These are phyloP conservation scores for Adansonia gregorii DNA, from an alignment of 441 rosid genomes.

Conservation along the genomic window DNA sequence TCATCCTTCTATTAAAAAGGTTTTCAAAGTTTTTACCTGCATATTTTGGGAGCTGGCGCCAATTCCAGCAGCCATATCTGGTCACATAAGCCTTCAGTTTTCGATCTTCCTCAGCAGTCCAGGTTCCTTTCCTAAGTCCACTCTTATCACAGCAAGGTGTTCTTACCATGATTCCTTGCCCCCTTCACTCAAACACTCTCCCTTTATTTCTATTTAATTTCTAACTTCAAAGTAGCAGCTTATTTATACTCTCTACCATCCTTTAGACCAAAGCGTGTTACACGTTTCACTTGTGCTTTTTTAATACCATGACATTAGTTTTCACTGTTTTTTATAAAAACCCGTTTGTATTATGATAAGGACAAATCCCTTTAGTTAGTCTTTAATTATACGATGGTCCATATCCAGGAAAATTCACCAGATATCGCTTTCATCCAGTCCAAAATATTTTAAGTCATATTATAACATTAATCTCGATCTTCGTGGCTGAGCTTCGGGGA, in stretches of 20 bases:
- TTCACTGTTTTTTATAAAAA: too few species aligned
- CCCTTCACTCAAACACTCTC: too few species aligned
- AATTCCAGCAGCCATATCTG: slow-evolving; percentile 61
- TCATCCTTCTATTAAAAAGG: too few species aligned
- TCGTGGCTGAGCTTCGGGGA: not conserved
- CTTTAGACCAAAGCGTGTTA: slow-evolving; percentile 34
- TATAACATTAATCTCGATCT: not conserved
- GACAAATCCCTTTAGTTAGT: not conserved
- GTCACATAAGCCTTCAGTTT: slow-evolving; percentile 53
- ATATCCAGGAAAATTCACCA: slow-evolving; percentile 31
- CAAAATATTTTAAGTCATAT: too few species aligned
- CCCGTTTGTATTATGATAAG: not conserved
- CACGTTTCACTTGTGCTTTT: slow-evolving; percentile 1
- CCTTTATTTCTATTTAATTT: not conserved
- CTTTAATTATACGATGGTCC: not conserved
- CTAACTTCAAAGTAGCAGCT: slow-evolving; percentile 2
- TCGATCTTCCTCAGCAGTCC: slow-evolving; percentile 68
- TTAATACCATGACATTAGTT: not conserved
- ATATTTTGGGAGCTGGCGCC: slow-evolving; percentile 67
- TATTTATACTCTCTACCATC: slow-evolving; percentile 12
- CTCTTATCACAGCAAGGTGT: slow-evolving; percentile 50
- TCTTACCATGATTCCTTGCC: slow-evolving; percentile 48
- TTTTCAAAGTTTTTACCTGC: slow-evolving; percentile 44
- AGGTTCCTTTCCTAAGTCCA: slow-evolving; percentile 61
- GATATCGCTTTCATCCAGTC: not conserved